These are phyloP conservation scores for Entrophospora sp. DNA, from an alignment of 192 early-diverging fungal species.

Conservation along the genomic window DNA sequence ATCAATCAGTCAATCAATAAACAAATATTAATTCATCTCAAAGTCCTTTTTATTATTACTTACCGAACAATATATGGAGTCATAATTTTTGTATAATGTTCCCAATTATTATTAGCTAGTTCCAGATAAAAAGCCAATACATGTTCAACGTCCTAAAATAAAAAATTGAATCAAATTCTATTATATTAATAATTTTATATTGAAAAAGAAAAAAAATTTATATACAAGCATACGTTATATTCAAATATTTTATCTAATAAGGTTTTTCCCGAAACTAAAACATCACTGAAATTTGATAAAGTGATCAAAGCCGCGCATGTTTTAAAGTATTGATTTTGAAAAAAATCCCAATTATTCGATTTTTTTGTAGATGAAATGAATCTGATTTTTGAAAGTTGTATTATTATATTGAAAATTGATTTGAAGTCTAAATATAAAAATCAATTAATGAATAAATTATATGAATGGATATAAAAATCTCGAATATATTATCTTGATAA, in stretches of 20 bases:
- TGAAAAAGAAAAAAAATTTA: not conserved
- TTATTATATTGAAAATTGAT: constrained; percentile 30
- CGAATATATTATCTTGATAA: too few species aligned
- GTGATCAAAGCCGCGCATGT: constrained; percentile 23
- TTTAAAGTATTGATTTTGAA: constrained; percentile 20
- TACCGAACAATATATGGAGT: constrained; percentile 58
- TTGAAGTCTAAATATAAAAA: constrained; percentile 32
- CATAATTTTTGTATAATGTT: constrained; percentile 64
- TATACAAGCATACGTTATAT: constrained; percentile 24
- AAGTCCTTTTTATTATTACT: not conserved
- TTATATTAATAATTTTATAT: not conserved
- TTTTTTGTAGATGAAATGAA: constrained; percentile 20
- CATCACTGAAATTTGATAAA: constrained; percentile 27
- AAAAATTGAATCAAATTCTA: not conserved
- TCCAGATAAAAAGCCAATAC: constrained; percentile 62
- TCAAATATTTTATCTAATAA: constrained; percentile 39
- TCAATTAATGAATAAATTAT: not conserved
- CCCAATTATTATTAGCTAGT: constrained; percentile 55
- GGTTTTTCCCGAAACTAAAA: constrained; percentile 37
- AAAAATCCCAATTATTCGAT: constrained; percentile 15
- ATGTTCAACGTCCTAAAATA: constrained; percentile 37
- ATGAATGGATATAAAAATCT: too few species aligned
- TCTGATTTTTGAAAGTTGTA: constrained; percentile 29
- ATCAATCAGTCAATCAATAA: too few species aligned
- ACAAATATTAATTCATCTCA: not conserved